Evolutionary conservation across 352 stramenopile species (phyloP).

Genomic region (Lagenidium giganteum): DNA sequence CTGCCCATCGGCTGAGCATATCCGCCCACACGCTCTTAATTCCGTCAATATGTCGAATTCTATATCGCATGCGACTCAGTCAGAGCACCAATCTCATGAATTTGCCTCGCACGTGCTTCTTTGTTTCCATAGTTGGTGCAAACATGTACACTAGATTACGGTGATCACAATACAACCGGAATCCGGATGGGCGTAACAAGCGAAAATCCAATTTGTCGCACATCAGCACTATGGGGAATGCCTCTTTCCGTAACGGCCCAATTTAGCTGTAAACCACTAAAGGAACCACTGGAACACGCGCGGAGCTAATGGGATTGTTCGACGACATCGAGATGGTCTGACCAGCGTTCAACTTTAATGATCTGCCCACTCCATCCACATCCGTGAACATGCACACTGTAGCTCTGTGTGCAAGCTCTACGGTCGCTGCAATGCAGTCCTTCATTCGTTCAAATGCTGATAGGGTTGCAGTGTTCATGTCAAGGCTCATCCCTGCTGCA

Average conservation of each 20-base stretch:
- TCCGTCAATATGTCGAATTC: slow-evolving; percentile 14
- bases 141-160: slow-evolving; percentile 19
- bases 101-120: slow-evolving; percentile 8
- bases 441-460: too few relatives aligned
- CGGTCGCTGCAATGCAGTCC: too few relatives aligned
- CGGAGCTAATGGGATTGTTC: slow-evolving; percentile 13
- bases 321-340: not conserved
- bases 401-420: too few relatives aligned
- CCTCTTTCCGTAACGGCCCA: slow-evolving; percentile 21
- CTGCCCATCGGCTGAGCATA: slow-evolving; percentile 5
- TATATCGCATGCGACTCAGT: slow-evolving; percentile 1
- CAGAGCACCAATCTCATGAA: slow-evolving; percentile 10
- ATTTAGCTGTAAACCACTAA: slow-evolving; percentile 5
- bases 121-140: slow-evolving; percentile 4
- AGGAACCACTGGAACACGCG: slow-evolving; percentile 13
- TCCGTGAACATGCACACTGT: slow-evolving; percentile 6
- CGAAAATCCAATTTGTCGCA: slow-evolving; percentile 15
- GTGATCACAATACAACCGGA: slow-evolving; percentile 19
- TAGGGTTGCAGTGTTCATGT: too few relatives aligned
- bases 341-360: slow-evolving; percentile 10
- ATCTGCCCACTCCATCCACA: slow-evolving; percentile 7
- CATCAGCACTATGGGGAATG: slow-evolving; percentile 15
- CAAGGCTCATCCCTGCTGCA: too few relatives aligned
- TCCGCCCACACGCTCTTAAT: slow-evolving; percentile 15
- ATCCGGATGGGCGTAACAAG: slow-evolving; percentile 13